Conservation (phyloP, 441 rosid species). For the Hypseocharis bilobata region DNA sequence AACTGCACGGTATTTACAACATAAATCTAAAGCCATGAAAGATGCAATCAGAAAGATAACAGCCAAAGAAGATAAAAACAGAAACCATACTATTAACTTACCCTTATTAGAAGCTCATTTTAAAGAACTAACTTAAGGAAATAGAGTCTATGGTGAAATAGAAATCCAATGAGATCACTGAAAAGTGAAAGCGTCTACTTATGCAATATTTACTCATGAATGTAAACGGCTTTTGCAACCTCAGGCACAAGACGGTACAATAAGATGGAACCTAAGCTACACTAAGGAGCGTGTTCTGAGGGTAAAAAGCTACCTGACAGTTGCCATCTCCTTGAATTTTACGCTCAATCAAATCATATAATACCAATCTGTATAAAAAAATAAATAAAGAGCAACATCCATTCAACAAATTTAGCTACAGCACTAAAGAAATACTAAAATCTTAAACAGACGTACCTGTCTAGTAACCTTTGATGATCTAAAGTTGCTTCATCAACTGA, state of each 20-base stretch:
- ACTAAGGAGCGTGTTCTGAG: not conserved
- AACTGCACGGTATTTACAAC: not conserved
- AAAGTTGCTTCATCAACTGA: slow-evolving; percentile 55
- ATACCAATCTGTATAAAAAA: slow-evolving; percentile 28
- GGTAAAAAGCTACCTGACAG: slow-evolving; percentile 36
- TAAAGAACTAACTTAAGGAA: not conserved
- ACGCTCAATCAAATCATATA: slow-evolving; percentile 37
- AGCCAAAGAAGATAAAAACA: not conserved
- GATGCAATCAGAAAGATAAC: not conserved
- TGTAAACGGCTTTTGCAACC: not conserved
- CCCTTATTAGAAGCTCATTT: not conserved
- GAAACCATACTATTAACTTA: not conserved
- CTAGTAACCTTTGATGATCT: slow-evolving; percentile 46
- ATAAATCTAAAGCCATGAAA: not conserved
- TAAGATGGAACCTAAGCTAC: not conserved
- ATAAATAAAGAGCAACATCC: slow-evolving; percentile 2
- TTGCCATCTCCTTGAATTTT: slow-evolving; percentile 53
- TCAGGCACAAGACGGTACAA: not conserved
- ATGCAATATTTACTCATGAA: not conserved
- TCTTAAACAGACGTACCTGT: slow-evolving; percentile 24
- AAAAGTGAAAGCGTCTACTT: not conserved
- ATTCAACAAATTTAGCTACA: not conserved
- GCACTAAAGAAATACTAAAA: not conserved
- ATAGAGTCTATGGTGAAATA: not conserved
- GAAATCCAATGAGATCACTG: not conserved